phyloP scores from a whole-genome alignment of 495 filamentous ascomycete genomes.

The Aspergillus conjunctus region DNA sequence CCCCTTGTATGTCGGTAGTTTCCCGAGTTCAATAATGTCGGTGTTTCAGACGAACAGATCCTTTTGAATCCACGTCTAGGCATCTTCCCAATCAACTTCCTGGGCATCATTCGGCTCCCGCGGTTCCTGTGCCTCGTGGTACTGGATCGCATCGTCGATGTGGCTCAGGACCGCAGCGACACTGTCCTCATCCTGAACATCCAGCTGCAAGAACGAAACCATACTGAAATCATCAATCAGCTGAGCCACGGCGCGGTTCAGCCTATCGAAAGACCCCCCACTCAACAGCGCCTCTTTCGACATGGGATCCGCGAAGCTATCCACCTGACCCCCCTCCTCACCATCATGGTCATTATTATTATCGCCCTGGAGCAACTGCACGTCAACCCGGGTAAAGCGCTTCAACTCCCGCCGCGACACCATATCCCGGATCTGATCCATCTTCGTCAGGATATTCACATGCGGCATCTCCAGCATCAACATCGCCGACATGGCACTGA shows the following conservation, averaged over 20 bases:
- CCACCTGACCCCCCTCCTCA: constrained; percentile 32
- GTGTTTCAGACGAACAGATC: too few relatives aligned
- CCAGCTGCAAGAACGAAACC: constrained; percentile 89
- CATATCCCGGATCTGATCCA: constrained; percentile 90
- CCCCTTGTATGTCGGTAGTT: too few relatives aligned
- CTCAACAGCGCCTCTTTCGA: constrained; percentile 70
- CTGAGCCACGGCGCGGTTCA: constrained; percentile 83
- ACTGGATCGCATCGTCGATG: constrained; percentile 96
- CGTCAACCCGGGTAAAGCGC: constrained; percentile 82
- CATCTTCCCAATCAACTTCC: constrained; percentile 65
- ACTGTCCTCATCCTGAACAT: constrained; percentile 92
- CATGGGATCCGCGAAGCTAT: constrained; percentile 49
- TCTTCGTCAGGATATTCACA: constrained; percentile 91
- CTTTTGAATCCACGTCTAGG: constrained; percentile 18
- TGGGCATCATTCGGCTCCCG: constrained; percentile 80
- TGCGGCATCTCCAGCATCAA: constrained; percentile 96
- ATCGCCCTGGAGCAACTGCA: constrained; percentile 72
- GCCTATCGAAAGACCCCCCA: constrained; percentile 71
- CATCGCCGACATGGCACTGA: constrained; percentile 98
- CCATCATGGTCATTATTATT: constrained; percentile 41
- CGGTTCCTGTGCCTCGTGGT: constrained; percentile 94
- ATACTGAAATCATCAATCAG: constrained; percentile 97
- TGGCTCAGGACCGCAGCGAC: constrained; percentile 89
- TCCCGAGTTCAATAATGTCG: too few relatives aligned
- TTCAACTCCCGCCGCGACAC: constrained; percentile 81